A percentile compares a stretch with the other conserved stretches of the same genome.
These are phyloP conservation scores for Phytopythium kandeliae DNA, from an alignment of 352 stramenopile species.

Conservation along the genomic window DNA sequence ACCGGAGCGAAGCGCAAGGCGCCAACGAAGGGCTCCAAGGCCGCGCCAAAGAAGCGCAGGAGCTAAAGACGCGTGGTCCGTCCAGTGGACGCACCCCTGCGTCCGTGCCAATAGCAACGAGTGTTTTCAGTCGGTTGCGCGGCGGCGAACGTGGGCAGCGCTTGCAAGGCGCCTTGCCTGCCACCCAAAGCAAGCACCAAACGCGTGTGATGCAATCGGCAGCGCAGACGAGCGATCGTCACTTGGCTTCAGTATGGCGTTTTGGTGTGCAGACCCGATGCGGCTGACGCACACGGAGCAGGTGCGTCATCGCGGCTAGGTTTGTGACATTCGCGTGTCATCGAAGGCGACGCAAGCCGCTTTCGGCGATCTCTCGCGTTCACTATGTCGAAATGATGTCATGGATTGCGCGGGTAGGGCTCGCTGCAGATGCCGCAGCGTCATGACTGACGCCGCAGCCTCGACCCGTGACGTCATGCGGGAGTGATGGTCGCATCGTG, in stretches of 20 bases:
- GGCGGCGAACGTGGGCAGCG: no score
- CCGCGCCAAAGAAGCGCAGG: slow-evolving; percentile 51
- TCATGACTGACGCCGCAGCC: slow-evolving; percentile 1
- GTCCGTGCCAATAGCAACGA: neutral
- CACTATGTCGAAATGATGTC: slow-evolving; percentile 1
- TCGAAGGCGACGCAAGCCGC: slow-evolving; percentile 8
- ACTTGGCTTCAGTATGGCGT: neutral
- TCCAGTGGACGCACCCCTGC: no score
- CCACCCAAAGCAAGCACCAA: no score
- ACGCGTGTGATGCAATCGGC: no score
- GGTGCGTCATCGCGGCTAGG: slow-evolving; percentile 4
- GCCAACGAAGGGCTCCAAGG: slow-evolving; percentile 20
- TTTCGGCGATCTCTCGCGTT: no score
- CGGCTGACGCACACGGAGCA: slow-evolving; percentile 4
- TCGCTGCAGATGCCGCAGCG: neutral
- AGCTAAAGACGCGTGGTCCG: slow-evolving; percentile 19
- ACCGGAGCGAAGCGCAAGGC: slow-evolving; percentile 51
- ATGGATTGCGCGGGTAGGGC: neutral
- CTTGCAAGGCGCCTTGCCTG: no score
- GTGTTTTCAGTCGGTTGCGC: no score
- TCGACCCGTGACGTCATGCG: slow-evolving; percentile 8
- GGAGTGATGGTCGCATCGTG: slow-evolving; percentile 12
- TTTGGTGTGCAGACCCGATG: no score
- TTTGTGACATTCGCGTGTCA: slow-evolving; percentile 12
- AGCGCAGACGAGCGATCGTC: no score